Base-by-base conservation (phyloP, 2,329 filamentous ascomycete species). In the Colletotrichum lini region DNA sequence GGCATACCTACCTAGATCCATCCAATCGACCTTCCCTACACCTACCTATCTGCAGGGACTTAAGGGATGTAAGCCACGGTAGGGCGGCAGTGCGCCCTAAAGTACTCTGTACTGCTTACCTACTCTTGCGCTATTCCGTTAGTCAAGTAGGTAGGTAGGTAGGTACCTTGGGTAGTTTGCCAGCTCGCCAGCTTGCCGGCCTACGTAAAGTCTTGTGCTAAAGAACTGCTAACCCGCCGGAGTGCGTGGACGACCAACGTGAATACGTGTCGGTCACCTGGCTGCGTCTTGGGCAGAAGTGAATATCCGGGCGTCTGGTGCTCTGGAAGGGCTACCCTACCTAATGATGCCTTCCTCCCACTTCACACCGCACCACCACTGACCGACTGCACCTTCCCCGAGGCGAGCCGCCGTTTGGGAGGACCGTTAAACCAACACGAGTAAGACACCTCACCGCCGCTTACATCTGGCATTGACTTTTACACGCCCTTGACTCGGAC, bases 371-470 rank as follows among this genome's bases (percentile, higher is more conserved):
- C 5, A 30, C 5, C 26, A 30, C 21, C 38, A 6, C 50, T n/a
- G n/a, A 21, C 26, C 42, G 53, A 57, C 45, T 56, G 50, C 49
- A 30, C 9, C 23, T 50, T 44, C 18, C 23, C 49, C 57, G 57
- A n/a, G 52, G 42, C 15, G 38, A 54, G 45, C 53, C 63, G 63
- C 52, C 26, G 26, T 30, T 40, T 67, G 35, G 49, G 67, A 16
- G 63, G 26, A 30, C 26, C 26, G 26, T 30, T 5, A 30, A 30
- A 30, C 63, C 63, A 52, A 49, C 42, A 40, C 13, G 18, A 45
- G 44, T 47, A 63, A 62, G 57, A 67, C 68, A 68, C 18, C 58
- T 63, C 68, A 71, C 68, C 68, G 68, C 68, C 56, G 68, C 65
- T 58, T 63, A 18, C 40, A 40, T 30, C 18, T 53, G 57, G 57